Percentiles rank a stretch among this genome's conserved stretches.
Conservation (phyloP, 768 basidiomycete genomes). For the Sporobolomyces phaffii region DNA sequence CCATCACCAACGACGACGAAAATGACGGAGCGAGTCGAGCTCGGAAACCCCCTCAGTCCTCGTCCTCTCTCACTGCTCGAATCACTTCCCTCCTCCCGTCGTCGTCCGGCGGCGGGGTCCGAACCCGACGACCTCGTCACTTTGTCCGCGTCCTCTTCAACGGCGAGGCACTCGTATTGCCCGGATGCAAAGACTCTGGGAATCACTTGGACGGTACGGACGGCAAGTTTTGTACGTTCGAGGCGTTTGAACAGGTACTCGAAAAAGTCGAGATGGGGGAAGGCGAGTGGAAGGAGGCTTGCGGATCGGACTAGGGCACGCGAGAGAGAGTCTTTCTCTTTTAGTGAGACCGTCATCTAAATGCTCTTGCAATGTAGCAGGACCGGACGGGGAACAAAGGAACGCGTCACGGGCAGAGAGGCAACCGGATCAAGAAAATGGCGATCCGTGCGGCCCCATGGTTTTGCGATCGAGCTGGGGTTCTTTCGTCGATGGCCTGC, state of each 20-base stretch:
- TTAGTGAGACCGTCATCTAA: too few relatives aligned
- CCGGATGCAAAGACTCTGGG: conserved; percentile 1
- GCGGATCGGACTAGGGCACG: too few relatives aligned
- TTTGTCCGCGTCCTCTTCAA: conserved; percentile 34
- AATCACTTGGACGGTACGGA: conserved; percentile 13
- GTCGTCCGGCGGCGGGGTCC: neutral
- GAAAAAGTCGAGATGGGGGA: neutral
- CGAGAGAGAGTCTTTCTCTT: too few relatives aligned
- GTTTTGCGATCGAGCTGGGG: too few relatives aligned
- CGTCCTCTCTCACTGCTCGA: neutral
- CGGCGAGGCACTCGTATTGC: conserved; percentile 3
- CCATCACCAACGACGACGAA: neutral
- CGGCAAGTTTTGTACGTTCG: conserved; percentile 24
- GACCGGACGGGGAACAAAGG: too few relatives aligned
- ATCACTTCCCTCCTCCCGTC: conserved; percentile 9
- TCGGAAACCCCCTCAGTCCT: neutral
- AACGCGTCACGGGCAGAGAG: too few relatives aligned
- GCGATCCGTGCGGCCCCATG: too few relatives aligned
- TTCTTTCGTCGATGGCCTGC: too few relatives aligned
- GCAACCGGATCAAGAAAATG: too few relatives aligned
- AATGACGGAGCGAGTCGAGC: neutral
- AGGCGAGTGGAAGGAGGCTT: conserved; percentile 23
- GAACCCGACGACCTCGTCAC: conserved; percentile 6
- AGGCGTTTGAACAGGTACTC: conserved; percentile 24
- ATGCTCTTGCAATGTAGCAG: too few relatives aligned